phyloP scores from a whole-genome alignment of 768 basidiomycete genomes.

The Mycena alexandri region DNA sequence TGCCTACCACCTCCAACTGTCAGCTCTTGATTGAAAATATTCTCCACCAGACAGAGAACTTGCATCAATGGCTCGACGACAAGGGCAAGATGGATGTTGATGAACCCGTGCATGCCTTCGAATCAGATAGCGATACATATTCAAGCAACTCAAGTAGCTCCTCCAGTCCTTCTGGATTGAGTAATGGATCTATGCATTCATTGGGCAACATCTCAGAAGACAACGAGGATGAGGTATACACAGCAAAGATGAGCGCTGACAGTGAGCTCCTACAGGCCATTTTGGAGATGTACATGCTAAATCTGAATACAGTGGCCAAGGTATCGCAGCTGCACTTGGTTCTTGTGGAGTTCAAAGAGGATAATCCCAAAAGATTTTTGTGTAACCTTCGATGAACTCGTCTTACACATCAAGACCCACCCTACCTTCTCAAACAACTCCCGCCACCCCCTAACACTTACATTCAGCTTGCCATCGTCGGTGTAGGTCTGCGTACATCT shows the following conservation, averaged over 20 bases:
- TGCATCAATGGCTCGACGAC: neutral
- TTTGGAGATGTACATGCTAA: neutral
- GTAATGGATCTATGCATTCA: no score
- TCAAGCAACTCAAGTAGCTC: no score
- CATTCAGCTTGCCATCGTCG: constrained; percentile 17
- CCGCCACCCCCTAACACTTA: neutral
- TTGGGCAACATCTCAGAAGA: no score
- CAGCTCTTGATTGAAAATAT: no score
- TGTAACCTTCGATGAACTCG: constrained; percentile 18
- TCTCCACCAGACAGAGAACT: neutral
- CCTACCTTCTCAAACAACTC: constrained; percentile 17
- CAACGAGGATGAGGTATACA: constrained; percentile 14
- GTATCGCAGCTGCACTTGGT: no score
- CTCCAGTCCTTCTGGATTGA: no score
- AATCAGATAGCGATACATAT: no score
- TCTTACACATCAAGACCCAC: constrained; percentile 6
- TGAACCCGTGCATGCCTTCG: no score
- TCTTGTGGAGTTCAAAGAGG: constrained; percentile 15
- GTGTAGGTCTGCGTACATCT: no score
- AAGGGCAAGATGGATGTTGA: no score
- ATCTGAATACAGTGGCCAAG: constrained; percentile 12
- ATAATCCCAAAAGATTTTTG: constrained; percentile 21
- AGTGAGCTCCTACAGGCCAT: constrained; percentile 1
- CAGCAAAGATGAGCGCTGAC: no score
- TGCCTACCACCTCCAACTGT: constrained; percentile 19